Base-by-base conservation (phyloP, 1,284 basidiomycete species). In the Trametes pubescens region DNA sequence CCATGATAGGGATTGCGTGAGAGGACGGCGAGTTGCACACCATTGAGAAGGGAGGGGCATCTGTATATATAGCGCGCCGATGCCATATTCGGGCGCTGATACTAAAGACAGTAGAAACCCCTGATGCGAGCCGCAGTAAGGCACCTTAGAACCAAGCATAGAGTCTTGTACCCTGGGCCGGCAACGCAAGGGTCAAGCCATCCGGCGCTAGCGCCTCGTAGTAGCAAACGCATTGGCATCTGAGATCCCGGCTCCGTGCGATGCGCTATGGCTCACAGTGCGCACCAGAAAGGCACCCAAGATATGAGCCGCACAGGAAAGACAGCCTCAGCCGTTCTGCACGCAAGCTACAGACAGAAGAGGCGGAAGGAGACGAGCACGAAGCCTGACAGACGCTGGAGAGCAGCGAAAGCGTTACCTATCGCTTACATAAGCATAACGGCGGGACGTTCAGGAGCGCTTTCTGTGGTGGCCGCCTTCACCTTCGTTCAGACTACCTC, bases 391-490 rank as follows among this genome's bases (percentile, higher is more conserved):
- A 22, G 21, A 24, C 44, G 44, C 21, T 13, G 10, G 44, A 2
- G 4, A 24, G n/a, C 5, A 47, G 21, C 44, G 44, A 11, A 21
- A 21, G 22, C 22, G 13, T 48, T 1, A 7, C 22, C 6, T 22
- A 10, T 32, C 1, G 37, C 13, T 55, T 64, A 67, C 51, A 32
- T 67, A 67, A 67, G 59, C 61, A n/a, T 22, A 14, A 16, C 18
- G n/a, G 51, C 59, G 65, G 62, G 53, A 57, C 59, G 52, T 58
- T 51, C 65, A 57, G 59, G 56, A 59, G 59, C 46, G 56, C 59
- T 37, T 32, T 26, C 51, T 44, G 14, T 29, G 18, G 35, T 51
- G 65, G 48, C 51, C 29, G 34, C 47, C 53, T 24, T 43, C 24
- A 57, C 48, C 48, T 46, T 53, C 60, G 24, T 65, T 59, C 43